Percentiles rank a stretch among this genome's conserved stretches.
phyloP scores from a whole-genome alignment of 768 basidiomycete species.

The Suillus plorans region DNA sequence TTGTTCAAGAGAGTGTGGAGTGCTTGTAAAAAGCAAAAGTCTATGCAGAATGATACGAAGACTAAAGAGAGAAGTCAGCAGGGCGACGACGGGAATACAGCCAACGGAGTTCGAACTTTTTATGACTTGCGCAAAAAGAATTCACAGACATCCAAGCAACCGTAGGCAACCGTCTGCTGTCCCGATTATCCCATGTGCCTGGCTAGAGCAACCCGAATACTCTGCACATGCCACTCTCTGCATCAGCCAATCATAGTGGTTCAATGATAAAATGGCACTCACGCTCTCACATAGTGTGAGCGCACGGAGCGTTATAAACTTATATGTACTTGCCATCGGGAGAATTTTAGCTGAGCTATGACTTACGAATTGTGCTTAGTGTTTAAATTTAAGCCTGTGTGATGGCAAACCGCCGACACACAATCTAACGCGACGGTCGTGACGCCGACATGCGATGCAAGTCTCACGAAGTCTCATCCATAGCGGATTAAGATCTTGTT shows the following conservation, averaged over 20 bases:
- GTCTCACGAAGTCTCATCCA: not conserved
- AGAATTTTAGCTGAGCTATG: not conserved
- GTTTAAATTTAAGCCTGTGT: not conserved
- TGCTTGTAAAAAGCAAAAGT: conserved; percentile 12
- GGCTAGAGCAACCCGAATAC: not conserved
- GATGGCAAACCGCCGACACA: not conserved
- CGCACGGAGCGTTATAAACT: too few relatives aligned
- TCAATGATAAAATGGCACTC: not conserved
- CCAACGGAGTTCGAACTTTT: conserved; percentile 34
- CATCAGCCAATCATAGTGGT: not conserved
- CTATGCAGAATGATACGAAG: not conserved
- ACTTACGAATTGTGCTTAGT: not conserved
- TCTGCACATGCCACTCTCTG: not conserved
- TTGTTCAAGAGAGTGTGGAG: conserved; percentile 25
- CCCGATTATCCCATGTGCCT: not conserved
- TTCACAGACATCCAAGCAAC: not conserved
- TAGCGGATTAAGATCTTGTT: not conserved
- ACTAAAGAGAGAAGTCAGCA: not conserved
- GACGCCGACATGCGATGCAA: not conserved
- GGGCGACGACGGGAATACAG: not conserved
- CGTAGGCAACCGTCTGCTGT: not conserved
- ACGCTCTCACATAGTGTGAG: too few relatives aligned
- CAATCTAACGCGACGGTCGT: not conserved
- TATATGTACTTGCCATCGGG: not conserved
- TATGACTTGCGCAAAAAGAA: not conserved